Base-by-base conservation (phyloP, 768 basidiomycete genomes). In the Cystobasidium tubakii region DNA sequence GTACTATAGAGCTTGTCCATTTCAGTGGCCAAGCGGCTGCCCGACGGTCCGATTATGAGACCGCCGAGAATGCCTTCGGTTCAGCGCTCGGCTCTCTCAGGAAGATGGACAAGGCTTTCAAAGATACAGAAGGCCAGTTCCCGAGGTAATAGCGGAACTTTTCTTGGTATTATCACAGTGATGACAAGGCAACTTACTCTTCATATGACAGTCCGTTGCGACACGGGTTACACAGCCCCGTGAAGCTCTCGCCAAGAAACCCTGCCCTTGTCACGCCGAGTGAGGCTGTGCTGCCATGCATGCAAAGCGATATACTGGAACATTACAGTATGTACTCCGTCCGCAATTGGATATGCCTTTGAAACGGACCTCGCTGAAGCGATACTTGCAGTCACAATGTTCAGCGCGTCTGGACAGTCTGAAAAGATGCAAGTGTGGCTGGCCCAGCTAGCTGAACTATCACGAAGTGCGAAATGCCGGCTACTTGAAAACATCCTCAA, bases 231-330 rank as follows among this genome's bases (percentile, higher is more conserved):
- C 39, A 12, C 46, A 50, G 46, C n/a, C 46, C 46, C 7, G 9
- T 13, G 57, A 62, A 33, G 23, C 9, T 6, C 13, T 33, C 6
- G 10, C 4, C 57, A 39, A 62, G 25, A 9, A 17, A 15, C 9
- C 13, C 25, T 4, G 15, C 4, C 4, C 3, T 1, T 54, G 34
- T 29, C 33, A 1, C 29, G 19, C 31, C 17, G 46, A 50, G 21
- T 1, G 85, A 89, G 63, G 81, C 87, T 34, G 82, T 83, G 54
- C 84, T 88, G 79, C 87, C 17, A 86, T 88, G 21, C 84, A 88
- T 75, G 85, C 87, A 21, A 82, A 83, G 31, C 84, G 83, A 39
- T 84, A 75, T 84, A 89, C 65, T 82, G 85, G 73, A 82, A 83
- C 0, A 81, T 89, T 23, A 87, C 88, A 3, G 83, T 84, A 34